Evolutionary conservation across 345 rosid species (phyloP), one percentile per base, ranked within the genome.

Genomic region (Viola odorata): DNA sequence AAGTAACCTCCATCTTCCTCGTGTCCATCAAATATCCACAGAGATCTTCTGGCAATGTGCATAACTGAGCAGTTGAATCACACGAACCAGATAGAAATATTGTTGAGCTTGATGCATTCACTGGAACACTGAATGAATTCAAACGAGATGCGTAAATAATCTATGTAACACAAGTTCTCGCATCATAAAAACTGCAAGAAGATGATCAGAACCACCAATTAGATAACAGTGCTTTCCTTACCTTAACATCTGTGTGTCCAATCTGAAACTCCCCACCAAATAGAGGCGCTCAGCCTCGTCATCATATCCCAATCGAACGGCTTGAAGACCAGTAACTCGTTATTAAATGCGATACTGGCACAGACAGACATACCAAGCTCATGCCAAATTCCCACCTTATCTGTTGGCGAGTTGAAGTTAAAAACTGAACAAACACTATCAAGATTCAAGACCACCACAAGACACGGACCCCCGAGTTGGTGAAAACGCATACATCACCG

Each of bases 211-310:
- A 23, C 1, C 32, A 23, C 32, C 32, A 23, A 23, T 23, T 23
- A 23, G 32, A 23, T 23, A 23, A n/a, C n/a, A n/a, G n/a, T 12
- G 67, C 47, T 11, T 37, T 38, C 8, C 38, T 62, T 84, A 95
- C 99, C 97, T 86, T 59, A 81, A 75, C 11, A 94, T 96, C 67
- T 94, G 92, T 91, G 76, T 94, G 99, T 60, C 99, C 97, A 15
- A 89, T 88, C 75, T 90, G 99, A 79, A 88, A 86, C 65, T 91
- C 99, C 53, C 97, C 99, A 58, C 99, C 97, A 66, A 94, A 94
- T n/a, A 90, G 86, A 51, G 96, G 96, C 85, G 77, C 87, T 84
- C 41, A 91, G 91, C 45, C 99, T 97, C 5, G 99, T 90, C 15
- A 92, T 82, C 44, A 88, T 81, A 79, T 94, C 99, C 97, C 99